Evolutionary conservation across 2,329 filamentous ascomycete genomes (phyloP).

Genomic region (Spiromastix sp.): DNA sequence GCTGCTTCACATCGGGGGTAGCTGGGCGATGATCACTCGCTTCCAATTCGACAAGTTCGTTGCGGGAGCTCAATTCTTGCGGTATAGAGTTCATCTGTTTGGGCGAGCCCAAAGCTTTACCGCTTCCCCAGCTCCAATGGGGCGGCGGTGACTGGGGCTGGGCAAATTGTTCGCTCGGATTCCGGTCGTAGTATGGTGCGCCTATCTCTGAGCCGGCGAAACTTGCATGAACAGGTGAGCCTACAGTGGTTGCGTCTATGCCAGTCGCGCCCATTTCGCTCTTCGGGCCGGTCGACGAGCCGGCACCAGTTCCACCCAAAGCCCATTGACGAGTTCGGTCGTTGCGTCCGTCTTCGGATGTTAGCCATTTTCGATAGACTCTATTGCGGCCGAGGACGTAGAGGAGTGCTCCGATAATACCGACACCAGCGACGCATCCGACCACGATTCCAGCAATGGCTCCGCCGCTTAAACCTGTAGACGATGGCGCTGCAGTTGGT

Average conservation of each 20-base stretch:
- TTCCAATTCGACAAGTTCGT: not conserved
- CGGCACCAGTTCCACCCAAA: slow-evolving; percentile 16
- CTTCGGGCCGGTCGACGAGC: slow-evolving; percentile 11
- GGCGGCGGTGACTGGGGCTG: not conserved
- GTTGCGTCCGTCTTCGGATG: slow-evolving; percentile 21
- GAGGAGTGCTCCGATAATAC: slow-evolving; percentile 35
- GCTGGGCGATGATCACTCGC: too few relatives aligned
- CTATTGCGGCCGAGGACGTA: slow-evolving; percentile 27
- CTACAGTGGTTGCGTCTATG: slow-evolving; percentile 1
- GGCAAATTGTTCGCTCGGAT: not conserved
- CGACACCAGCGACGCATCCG: slow-evolving; percentile 38
- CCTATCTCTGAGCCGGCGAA: slow-evolving; percentile 9
- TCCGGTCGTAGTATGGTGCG: not conserved
- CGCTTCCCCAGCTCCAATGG: not conserved
- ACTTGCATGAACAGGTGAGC: slow-evolving; percentile 10
- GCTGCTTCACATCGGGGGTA: too few relatives aligned
- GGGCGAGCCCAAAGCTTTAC: slow-evolving; percentile 1
- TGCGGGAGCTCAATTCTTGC: not conserved
- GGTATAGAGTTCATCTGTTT: slow-evolving; percentile 11
- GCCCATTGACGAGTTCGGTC: slow-evolving; percentile 26
- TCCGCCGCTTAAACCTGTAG: slow-evolving; percentile 29
- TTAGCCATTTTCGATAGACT: slow-evolving; percentile 25
- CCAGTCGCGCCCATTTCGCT: slow-evolving; percentile 6
- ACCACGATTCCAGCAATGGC: slow-evolving; percentile 52
- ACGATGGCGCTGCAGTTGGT: slow-evolving; percentile 7